These are phyloP conservation scores for Aureobasidium pullulans DNA, from an alignment of 2,329 filamentous ascomycete genomes.

Conservation along the genomic window DNA sequence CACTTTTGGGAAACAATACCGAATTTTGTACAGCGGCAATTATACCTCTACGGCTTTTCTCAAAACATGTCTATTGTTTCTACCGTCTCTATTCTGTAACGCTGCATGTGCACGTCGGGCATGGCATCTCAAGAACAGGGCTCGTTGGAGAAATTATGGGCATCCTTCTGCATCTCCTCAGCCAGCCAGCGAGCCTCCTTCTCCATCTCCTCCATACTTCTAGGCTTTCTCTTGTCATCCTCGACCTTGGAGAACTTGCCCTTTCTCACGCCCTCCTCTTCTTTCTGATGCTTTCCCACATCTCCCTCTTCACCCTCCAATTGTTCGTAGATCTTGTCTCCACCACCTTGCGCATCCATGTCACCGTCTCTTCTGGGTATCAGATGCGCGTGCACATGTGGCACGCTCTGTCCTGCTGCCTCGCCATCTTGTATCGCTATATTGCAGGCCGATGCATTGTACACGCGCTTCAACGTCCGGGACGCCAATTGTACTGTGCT, in stretches of 20 bases:
- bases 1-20: not conserved
- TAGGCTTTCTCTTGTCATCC: conserved; percentile 54
- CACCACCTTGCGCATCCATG: conserved; percentile 49
- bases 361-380: conserved; percentile 63
- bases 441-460: conserved; percentile 70
- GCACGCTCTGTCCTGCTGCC: conserved; percentile 86
- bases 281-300: conserved; percentile 62
- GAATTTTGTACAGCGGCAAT: conserved; percentile 11
- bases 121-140: not conserved
- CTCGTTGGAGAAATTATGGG: conserved; percentile 7
- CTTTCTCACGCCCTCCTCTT: conserved; percentile 31
- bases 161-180: conserved; percentile 44
- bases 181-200: conserved; percentile 66
- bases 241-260: conserved; percentile 59
- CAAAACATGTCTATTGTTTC: not conserved
- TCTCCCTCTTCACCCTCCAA: conserved; percentile 83
- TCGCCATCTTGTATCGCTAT: conserved; percentile 90
- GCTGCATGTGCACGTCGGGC: too few relatives aligned
- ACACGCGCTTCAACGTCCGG: conserved; percentile 59
- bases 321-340: conserved; percentile 72
- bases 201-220: conserved; percentile 69
- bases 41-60: not conserved
- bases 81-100: not conserved
- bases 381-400: conserved; percentile 88
- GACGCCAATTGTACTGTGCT: conserved; percentile 76